Base-by-base conservation (phyloP, 1,284 basidiomycete genomes). In the Rhodotorula sp. region DNA sequence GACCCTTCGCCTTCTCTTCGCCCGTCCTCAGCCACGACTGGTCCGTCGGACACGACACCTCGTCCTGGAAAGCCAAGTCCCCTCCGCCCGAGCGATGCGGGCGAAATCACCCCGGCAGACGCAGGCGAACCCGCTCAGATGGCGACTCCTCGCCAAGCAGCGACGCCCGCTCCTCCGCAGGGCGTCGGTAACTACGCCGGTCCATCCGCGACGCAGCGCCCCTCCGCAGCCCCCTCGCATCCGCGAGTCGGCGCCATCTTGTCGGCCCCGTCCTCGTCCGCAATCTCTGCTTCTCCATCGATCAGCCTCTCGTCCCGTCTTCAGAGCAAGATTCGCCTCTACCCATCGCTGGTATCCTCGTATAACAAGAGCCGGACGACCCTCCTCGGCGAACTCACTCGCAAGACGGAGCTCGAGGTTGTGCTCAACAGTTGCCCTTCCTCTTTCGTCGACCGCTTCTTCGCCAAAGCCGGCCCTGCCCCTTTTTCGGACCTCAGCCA, bases 311-410 rank as follows among this genome's bases (percentile, higher is more conserved):
- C 63, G 11, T 32, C 63, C 27, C 20, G 56, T 6, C 1, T 22
- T 1, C 27, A 49, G 27, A 24, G 52, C 24, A n/a, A 62, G 29
- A 20, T 61, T n/a, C 48, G 39, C 19, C 53, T 56, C 24, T 61
- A 52, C 32, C 65, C 65, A 1, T 15, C 22, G 2, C 24, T 61
- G 22, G 27, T 51, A 36, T 6, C 53, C 17, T 13, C 46, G 29
- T 66, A 66, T 52, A 22, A 22, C 39, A 44, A 44, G 39, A 44
- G 19, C 19, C 39, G 39, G 11, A 15, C 39, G 39, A 10, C 19
- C 11, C 39, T 44, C n/a, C n/a, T 76, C 39, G 60, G 61, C 6
- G 47, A 65, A 22, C 67, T 74, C 10, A 51, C 69, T 19, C 7
- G 11, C 2, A 60, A 46, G 6, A 27, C 66, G 9, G 53, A 24